Evolutionary conservation across 2,329 filamentous ascomycete genomes (phyloP), one percentile per base, ranked within the genome.

Genomic region (Neoscytalidium dimidiatum): DNA sequence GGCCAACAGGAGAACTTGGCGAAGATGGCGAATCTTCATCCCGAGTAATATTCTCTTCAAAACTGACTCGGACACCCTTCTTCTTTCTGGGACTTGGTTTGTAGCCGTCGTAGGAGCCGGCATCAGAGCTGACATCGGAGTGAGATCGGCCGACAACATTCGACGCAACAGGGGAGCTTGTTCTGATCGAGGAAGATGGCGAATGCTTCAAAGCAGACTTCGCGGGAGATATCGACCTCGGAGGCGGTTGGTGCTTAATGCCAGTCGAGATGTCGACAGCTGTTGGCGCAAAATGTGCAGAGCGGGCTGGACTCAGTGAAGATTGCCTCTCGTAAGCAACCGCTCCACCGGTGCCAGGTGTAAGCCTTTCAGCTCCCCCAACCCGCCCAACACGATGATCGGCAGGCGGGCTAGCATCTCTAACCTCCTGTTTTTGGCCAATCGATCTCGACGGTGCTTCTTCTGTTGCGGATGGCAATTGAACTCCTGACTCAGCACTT

Each of bases 181-280:
- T 76, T 19, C 81, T 74, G 11, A 79, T 68, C 0, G 80, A 82
- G 1, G 84, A 82, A 1, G 87, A 84, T 56, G 86, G 87, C 1
- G 81, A 82, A 31, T 88, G 82, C 73, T 94, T 94, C 67, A 94
- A 73, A 1, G 90, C 91, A 1, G 91, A 92, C 74, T 94, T 94
- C 51, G 88, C 87, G 9, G 91, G 91, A 0, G 91, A 93, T 11
- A 90, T 80, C 4, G 90, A 92, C 53, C 91, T 84, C 31, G 87
- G 81, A 23, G 90, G 88, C 5, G 91, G 91, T 62, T 87, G 84
- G 72, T 94, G 90, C 67, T 83, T 88, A 29, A 89, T 81, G 1
- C 83, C 78, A 13, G 88, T 74, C 46, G 80, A 71, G 17, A 81
- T 76, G 26, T 84, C 80, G 6, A 85, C 84, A 35, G 86, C 80